A percentile compares a stretch with the other conserved stretches of the same genome.
Conservation (phyloP, 495 filamentous ascomycete species). For the Xylaria longipes region DNA sequence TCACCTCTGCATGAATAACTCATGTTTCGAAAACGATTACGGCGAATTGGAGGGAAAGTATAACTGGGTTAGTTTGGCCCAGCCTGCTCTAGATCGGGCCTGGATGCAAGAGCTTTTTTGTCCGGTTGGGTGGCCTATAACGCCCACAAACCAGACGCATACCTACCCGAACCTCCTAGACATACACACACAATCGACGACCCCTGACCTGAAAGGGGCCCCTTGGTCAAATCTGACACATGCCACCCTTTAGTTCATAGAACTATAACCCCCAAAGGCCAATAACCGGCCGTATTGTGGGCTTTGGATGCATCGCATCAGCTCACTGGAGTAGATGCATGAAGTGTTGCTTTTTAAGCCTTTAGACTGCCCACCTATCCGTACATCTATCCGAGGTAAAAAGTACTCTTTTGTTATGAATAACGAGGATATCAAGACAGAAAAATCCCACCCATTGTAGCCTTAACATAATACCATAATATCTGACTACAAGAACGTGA, state of each 20-base stretch:
- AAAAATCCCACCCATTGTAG: neutral
- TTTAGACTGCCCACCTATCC: neutral
- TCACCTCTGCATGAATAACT: neutral
- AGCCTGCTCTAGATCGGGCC: neutral
- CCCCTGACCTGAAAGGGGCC: neutral
- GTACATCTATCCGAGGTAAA: neutral
- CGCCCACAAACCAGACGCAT: neutral
- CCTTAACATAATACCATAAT: neutral
- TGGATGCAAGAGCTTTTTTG: neutral
- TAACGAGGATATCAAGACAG: neutral
- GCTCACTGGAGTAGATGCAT: constrained; percentile 14
- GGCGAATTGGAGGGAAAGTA: neutral
- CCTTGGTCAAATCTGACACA: constrained; percentile 20
- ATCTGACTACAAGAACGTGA: neutral
- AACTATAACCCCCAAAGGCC: neutral
- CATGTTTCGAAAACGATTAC: neutral
- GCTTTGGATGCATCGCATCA: constrained; percentile 5
- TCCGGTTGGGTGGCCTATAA: neutral
- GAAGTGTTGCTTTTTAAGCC: constrained; percentile 12
- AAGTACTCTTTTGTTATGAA: neutral
- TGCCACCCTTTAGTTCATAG: constrained; percentile 1
- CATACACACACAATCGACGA: neutral
- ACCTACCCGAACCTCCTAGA: neutral
- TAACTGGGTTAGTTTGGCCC: constrained; percentile 5
- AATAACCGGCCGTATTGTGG: neutral